Conservation (phyloP, 805 yeast genomes). For the Metschnikowia hibisci region DNA sequence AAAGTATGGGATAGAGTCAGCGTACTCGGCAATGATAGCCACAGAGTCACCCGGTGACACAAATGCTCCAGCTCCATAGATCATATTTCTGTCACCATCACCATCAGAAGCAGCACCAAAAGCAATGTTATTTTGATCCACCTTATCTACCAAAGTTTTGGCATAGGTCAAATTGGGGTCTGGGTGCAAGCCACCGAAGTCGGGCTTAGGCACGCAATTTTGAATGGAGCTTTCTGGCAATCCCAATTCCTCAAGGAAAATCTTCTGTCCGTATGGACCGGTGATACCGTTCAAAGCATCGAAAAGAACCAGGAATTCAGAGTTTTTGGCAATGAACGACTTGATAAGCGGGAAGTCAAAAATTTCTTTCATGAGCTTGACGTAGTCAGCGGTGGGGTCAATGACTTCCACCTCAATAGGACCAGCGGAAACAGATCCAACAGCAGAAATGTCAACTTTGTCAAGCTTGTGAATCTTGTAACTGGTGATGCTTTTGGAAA, state of each 20-base stretch:
- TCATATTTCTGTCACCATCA: conserved; percentile 98
- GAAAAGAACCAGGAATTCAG: conserved; percentile 68
- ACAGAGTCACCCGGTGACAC: conserved; percentile 98
- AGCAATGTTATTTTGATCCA: conserved; percentile 75
- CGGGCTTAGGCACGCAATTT: conserved; percentile 75
- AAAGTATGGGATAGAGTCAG: conserved; percentile 87
- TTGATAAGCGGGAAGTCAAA: conserved; percentile 84
- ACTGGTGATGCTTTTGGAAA: conserved; percentile 51
- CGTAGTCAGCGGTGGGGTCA: conserved; percentile 77
- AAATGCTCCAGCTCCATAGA: conserved; percentile 89
- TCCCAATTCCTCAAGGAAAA: conserved; percentile 82
- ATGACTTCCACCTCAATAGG: conserved; percentile 73
- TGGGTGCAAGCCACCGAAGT: conserved; percentile 96
- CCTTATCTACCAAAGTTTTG: conserved; percentile 74
- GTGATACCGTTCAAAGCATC: conserved; percentile 95
- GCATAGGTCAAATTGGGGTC: conserved; percentile 98
- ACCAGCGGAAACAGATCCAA: conserved; percentile 54
- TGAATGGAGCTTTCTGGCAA: conserved; percentile 68
- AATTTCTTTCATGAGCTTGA: conserved; percentile 71
- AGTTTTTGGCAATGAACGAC: conserved; percentile 53
- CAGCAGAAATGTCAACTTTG: conserved; percentile 53
- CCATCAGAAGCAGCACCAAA: conserved; percentile 99
- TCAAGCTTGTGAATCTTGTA: conserved; percentile 66
- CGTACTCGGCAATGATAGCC: conserved; percentile 94
- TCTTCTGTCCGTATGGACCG: conserved; percentile 88